Conservation (phyloP, 2,329 filamentous ascomycete genomes). For the Aotearoamyces nothofagi region DNA sequence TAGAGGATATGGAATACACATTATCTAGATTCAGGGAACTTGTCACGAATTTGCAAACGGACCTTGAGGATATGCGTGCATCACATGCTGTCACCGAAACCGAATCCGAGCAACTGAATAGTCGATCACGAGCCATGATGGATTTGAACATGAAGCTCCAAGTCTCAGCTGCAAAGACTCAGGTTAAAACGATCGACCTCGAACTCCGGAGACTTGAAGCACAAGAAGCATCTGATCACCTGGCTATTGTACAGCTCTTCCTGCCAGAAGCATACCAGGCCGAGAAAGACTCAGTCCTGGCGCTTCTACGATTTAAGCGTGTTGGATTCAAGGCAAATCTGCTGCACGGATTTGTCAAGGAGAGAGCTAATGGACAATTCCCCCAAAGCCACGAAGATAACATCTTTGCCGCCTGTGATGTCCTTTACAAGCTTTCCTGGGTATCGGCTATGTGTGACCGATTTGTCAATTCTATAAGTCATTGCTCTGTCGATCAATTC, state of each 20-base stretch:
- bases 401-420: slow-evolving; percentile 64
- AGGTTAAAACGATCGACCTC: slow-evolving; percentile 86
- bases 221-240: slow-evolving; percentile 74
- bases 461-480: slow-evolving; percentile 66
- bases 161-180: slow-evolving; percentile 76
- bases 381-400: slow-evolving; percentile 63
- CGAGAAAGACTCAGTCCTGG: slow-evolving; percentile 76
- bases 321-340: slow-evolving; percentile 78
- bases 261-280: slow-evolving; percentile 69
- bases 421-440: slow-evolving; percentile 74
- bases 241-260: slow-evolving; percentile 80
- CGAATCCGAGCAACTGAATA: slow-evolving; percentile 81
- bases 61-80: slow-evolving; percentile 82
- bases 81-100: slow-evolving; percentile 86
- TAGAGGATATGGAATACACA: slow-evolving; percentile 84
- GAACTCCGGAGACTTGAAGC: slow-evolving; percentile 78
- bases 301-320: slow-evolving; percentile 75
- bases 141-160: slow-evolving; percentile 93
- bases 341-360: slow-evolving; percentile 63
- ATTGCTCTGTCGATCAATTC: slow-evolving; percentile 68
- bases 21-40: slow-evolving; percentile 79
- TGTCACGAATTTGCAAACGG: slow-evolving; percentile 69
- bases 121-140: slow-evolving; percentile 84
- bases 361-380: slow-evolving; percentile 54
- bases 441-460: slow-evolving; percentile 71